phyloP scores from a whole-genome alignment of 192 early-diverging fungal species.

The Coemansia sp. region DNA sequence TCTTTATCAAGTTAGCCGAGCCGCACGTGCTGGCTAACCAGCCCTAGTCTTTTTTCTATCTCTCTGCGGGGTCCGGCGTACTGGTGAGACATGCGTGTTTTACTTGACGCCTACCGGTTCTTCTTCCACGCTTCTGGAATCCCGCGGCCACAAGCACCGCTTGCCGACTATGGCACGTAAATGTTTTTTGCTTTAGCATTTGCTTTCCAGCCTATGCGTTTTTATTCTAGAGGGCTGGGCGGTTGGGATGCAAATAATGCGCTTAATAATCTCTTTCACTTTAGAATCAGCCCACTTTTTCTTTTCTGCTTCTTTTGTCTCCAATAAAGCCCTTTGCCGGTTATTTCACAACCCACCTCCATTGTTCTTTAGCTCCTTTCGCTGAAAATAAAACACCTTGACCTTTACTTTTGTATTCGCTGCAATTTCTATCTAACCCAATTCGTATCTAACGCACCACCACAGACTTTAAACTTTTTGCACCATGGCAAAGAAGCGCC shows the following conservation, averaged over 20 bases:
- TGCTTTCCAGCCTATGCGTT: not conserved
- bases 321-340: not conserved
- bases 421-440: not conserved
- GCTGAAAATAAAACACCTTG: not conserved
- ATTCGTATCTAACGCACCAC: not conserved
- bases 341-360: not conserved
- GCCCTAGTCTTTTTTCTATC: no score
- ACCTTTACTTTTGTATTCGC: not conserved
- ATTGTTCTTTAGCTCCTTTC: not conserved
- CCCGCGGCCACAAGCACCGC: no score
- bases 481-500: slow-evolving; percentile 37
- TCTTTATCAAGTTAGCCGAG: no score
- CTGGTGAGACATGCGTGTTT: no score
- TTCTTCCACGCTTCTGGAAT: no score
- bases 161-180: no score
- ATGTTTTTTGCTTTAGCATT: not conserved
- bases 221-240: no score
- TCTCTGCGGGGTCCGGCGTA: no score
- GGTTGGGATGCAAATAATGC: not conserved
- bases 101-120: no score
- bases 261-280: not conserved
- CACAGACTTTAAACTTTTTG: not conserved
- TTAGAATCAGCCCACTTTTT: slow-evolving; percentile 6
- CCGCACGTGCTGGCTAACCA: no score
- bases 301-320: slow-evolving; percentile 5